These are phyloP conservation scores for Emergomyces pasteurianus DNA, from an alignment of 2,329 filamentous ascomycete genomes.

Conservation along the genomic window DNA sequence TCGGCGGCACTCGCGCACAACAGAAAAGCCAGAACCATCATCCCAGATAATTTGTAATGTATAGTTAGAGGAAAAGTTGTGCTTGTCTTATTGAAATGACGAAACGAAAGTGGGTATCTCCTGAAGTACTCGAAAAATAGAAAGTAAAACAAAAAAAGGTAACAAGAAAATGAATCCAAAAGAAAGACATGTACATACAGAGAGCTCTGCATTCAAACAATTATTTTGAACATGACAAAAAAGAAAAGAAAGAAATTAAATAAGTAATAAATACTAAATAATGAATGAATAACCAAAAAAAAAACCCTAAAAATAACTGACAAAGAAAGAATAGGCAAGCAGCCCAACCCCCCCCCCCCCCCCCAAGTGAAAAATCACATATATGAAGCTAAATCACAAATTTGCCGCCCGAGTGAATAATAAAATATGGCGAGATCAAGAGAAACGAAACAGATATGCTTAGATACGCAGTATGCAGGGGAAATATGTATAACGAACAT, in stretches of 20 bases:
- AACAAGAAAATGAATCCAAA: not conserved
- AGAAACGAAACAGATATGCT: not conserved
- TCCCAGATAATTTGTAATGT: not conserved
- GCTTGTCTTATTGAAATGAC: not conserved
- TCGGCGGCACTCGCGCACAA: not conserved
- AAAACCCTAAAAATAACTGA: no score
- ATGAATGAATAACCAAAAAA: no score
- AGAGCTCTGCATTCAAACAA: not conserved
- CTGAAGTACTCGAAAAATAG: not conserved
- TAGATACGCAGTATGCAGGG: not conserved
- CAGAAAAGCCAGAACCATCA: not conserved
- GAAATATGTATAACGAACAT: slow-evolving; percentile 1
- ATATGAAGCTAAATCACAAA: not conserved
- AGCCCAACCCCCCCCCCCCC: not conserved
- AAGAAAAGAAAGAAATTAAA: not conserved
- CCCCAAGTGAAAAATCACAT: not conserved
- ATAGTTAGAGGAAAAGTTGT: no score
- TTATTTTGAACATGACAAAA: not conserved
- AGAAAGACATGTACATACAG: not conserved
- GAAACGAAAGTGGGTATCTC: not conserved
- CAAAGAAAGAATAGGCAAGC: not conserved
- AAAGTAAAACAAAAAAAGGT: not conserved
- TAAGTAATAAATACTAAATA: not conserved
- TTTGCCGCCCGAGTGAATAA: not conserved
- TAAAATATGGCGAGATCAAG: not conserved